Evolutionary conservation across 805 yeast species (phyloP), one percentile per base, ranked within the genome.

Genomic region (Metschnikowia noctiluminum): DNA sequence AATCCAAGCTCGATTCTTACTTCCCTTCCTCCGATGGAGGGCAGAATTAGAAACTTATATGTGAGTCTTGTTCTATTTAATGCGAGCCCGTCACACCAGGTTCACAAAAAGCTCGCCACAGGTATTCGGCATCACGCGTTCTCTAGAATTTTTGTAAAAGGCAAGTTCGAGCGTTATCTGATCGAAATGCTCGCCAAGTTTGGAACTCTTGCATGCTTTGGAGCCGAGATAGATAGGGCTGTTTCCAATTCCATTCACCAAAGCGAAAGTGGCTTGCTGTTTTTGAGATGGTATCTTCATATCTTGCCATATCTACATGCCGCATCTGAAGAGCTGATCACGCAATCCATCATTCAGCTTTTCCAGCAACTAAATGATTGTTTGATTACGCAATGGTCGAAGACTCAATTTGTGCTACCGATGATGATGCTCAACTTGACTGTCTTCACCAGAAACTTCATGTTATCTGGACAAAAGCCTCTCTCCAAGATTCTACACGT

Each of bases 1-100:
- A 62, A 59, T 37, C 57, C 54, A 15, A 53, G 55, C 39, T 45
- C 55, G 6, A 50, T 54, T 3, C 28, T 54, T 15, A 38, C 48
- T 10, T 40, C 16, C 28, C 7, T 37, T 7, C 14, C 36, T 21
- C 10, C 46, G 28, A 15, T 35, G 6, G 49, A 40, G 42, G 41
- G 38, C 30, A 28, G 37, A 9, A 40, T 41, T 11, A 35, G 53
- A 14, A 28, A 43, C 36, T 34, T 54, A 35, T 54, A 41, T 31
- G 42, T 46, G 31, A 51, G 47, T 28, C 48, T 49, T n/a, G 28
- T 36, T 14, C 52, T 50, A 30, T 40, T 48, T 13, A 40, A 14
- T n/a, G 31, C 48, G 8, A 38, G 27, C 2, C 43, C 37, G 3
- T 37, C 40, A n/a, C 40, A 51, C 37, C 45, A 52, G 1, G 51